Conservation (phyloP, 192 early-diverging fungal species). For the Radiomyces spectabilis region DNA sequence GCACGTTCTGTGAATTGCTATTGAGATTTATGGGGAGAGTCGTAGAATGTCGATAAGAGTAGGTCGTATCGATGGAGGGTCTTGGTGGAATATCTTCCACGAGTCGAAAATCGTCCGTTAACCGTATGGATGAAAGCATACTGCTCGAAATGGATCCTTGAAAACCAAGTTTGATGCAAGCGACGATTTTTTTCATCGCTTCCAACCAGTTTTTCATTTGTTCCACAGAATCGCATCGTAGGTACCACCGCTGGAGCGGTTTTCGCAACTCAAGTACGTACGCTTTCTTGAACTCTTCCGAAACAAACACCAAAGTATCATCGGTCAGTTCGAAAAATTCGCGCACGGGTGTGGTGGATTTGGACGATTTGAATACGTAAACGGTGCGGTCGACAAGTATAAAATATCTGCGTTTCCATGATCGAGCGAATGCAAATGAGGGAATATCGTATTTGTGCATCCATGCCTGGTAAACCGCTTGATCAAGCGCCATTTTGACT, state of each 20-base stretch:
- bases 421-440: constrained; percentile 14
- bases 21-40: neutral
- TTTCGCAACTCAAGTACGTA: constrained; percentile 27
- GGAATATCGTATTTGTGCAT: constrained; percentile 14
- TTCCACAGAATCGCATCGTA: constrained; percentile 14
- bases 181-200: constrained; percentile 20
- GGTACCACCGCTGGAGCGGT: constrained; percentile 13
- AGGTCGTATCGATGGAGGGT: neutral
- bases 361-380: constrained; percentile 16
- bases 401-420: constrained; percentile 22
- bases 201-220: constrained; percentile 17
- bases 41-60: neutral
- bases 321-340: constrained; percentile 20
- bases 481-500: constrained; percentile 11
- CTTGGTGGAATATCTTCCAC: neutral
- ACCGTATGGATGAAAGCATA: constrained; percentile 1
- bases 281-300: constrained; percentile 28
- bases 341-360: constrained; percentile 8
- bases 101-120: constrained; percentile 13
- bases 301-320: constrained; percentile 25
- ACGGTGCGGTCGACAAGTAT: constrained; percentile 13
- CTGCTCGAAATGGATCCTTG: neutral
- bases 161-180: constrained; percentile 15
- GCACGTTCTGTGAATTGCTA: neutral
- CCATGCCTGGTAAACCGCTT: constrained; percentile 4